Conservation (phyloP, 108 stramenopile genomes). For the Nitzschia sp. region DNA sequence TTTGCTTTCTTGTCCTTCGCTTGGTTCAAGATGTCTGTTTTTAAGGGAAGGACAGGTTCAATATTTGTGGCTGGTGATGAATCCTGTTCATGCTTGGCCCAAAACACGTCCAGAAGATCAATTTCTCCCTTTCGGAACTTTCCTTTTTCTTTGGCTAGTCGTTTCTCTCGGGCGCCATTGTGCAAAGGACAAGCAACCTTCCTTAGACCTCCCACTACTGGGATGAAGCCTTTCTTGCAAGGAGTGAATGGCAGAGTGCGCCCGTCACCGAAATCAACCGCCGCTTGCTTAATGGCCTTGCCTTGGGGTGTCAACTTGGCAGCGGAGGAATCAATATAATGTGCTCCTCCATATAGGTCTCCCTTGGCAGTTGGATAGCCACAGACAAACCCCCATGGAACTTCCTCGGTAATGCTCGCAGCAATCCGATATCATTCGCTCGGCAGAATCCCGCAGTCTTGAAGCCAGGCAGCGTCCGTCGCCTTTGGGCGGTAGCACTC, state of each 20-base stretch:
- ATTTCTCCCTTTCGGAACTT: slow-evolving; percentile 71
- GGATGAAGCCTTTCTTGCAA: slow-evolving; percentile 83
- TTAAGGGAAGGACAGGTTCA: neutral
- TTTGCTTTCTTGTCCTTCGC: neutral
- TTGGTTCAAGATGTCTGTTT: neutral
- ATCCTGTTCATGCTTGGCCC: slow-evolving; percentile 19
- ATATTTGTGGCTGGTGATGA: neutral
- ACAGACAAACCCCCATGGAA: slow-evolving; percentile 87
- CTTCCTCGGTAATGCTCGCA: slow-evolving; percentile 55
- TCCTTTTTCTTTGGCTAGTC: slow-evolving; percentile 52
- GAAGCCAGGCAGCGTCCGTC: slow-evolving; percentile 38
- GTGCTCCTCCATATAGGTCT: slow-evolving; percentile 87
- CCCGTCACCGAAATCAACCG: slow-evolving; percentile 70
- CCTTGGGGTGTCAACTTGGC: slow-evolving; percentile 75
- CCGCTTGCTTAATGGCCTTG: slow-evolving; percentile 61
- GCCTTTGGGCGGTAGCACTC: slow-evolving; percentile 57
- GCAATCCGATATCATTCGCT: slow-evolving; percentile 85
- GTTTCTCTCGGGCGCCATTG: slow-evolving; percentile 53
- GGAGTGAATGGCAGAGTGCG: slow-evolving; percentile 77
- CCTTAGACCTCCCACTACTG: slow-evolving; percentile 34
- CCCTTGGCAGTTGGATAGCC: slow-evolving; percentile 64
- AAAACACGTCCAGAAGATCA: slow-evolving; percentile 55
- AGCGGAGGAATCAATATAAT: slow-evolving; percentile 69
- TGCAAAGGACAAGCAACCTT: slow-evolving; percentile 87
- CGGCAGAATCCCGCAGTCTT: slow-evolving; percentile 83